A percentile compares a stretch with the other conserved stretches of the same genome.
These are phyloP conservation scores for Saksenaea vasiformis DNA, from an alignment of 371 early-diverging fungal genomes.

Conservation along the genomic window DNA sequence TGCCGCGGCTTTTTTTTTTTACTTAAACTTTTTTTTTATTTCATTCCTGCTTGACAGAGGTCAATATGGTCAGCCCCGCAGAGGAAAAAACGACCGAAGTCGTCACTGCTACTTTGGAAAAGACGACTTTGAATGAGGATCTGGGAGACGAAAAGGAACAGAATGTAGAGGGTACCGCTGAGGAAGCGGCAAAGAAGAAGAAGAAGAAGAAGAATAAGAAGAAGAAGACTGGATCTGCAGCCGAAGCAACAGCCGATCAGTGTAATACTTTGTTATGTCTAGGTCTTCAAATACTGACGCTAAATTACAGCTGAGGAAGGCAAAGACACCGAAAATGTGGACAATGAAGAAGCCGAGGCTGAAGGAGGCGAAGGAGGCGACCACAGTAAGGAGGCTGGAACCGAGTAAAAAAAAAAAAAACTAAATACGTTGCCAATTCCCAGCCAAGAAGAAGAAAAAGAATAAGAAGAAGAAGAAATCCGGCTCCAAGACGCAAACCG, in stretches of 20 bases:
- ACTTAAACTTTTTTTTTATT: background rate
- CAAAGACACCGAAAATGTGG: conserved; percentile 2
- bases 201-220: conserved; percentile 5
- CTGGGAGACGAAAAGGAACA: background rate
- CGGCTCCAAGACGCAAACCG: conserved; percentile 61
- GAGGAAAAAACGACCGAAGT: background rate
- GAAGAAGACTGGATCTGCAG: background rate
- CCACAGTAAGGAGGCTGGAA: background rate
- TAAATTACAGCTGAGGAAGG: background rate
- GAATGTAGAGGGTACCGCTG: background rate
- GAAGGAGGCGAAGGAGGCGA: background rate
- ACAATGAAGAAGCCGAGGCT: conserved; percentile 5
- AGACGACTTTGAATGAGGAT: background rate
- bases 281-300: background rate
- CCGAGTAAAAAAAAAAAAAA: background rate
- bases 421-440: background rate
- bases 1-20: too few species aligned
- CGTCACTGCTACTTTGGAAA: background rate
- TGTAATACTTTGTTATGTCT: background rate
- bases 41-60: background rate
- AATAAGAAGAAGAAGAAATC: conserved; percentile 73
- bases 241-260: background rate
- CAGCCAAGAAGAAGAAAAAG: conserved; percentile 65
- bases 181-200: background rate
- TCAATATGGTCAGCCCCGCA: background rate